Evolutionary conservation across 2,329 filamentous ascomycete genomes (phyloP), one percentile per base, ranked within the genome.

Genomic region (Aureobasidium musti): DNA sequence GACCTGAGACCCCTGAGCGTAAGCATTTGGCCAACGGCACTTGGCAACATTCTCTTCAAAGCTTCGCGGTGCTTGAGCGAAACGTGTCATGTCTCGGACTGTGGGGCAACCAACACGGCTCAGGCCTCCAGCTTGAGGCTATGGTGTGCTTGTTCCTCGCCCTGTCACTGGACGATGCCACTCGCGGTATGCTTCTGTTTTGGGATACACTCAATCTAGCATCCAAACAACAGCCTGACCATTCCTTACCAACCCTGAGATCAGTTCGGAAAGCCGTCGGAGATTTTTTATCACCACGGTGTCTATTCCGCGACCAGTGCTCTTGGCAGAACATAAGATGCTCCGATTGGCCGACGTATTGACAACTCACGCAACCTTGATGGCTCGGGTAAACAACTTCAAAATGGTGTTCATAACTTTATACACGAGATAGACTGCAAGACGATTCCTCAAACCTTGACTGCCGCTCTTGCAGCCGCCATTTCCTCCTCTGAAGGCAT

Each of bases 401-500:
- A 47, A 23, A 13, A 23, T 47, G 21, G 21, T 5, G 13, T 47
- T 47, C 43, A 47, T 45, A 5, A 23, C 13, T 47, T 23, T 10
- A 23, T 23, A 26, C n/a, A 23, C 21, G 43, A 47, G n/a, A 23
- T 13, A 11, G 13, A 53, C 19, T 35, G 28, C 26, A 21, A 8
- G 7, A 35, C 10, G 19, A 35, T 10, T 53, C 50, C 50, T 53
- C 30, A 53, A 30, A 17, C 8, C 23, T 21, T 28, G 17, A 30
- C 28, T 53, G 53, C 53, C 11, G 53, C 61, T 35, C 49, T 33
- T 11, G 54, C 64, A 33, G 39, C 17, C 5, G 37, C 45, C 56
- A 67, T 43, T 17, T 67, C 65, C 28, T 61, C 65, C n/a, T 61
- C 56, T 10, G 56, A 53, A n/a, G 65, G 65, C 47, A 67, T 61